Evolutionary conservation across 2,329 filamentous ascomycete species (phyloP).

Genomic region (Coccinonectria pachysandricola): DNA sequence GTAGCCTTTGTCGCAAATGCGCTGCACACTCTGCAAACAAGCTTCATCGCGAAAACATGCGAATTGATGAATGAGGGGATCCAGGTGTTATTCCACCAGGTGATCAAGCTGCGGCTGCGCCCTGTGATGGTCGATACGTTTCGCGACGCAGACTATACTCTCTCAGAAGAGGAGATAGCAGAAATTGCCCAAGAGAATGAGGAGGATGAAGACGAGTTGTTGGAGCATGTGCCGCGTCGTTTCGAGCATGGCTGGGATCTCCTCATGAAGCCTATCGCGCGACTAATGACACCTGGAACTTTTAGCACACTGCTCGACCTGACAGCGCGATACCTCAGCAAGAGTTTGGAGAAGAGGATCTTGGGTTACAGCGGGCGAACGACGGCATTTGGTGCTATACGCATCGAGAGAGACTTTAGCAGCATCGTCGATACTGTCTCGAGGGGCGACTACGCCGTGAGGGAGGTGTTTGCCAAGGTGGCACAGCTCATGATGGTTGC

Average conservation of each 20-base stretch:
- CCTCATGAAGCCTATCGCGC: constrained; percentile 73
- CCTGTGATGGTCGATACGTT: constrained; percentile 82
- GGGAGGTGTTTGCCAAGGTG: constrained; percentile 67
- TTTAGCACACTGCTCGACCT: constrained; percentile 67
- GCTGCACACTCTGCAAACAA: constrained; percentile 57
- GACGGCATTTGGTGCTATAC: constrained; percentile 70
- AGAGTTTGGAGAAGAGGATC: constrained; percentile 77
- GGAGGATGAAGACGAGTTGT: constrained; percentile 40
- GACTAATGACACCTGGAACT: constrained; percentile 69
- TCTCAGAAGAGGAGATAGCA: constrained; percentile 50
- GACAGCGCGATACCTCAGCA: constrained; percentile 64
- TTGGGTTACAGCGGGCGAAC: constrained; percentile 70
- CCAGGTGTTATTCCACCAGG: constrained; percentile 75
- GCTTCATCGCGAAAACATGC: constrained; percentile 66
- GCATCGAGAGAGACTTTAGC: constrained; percentile 75
- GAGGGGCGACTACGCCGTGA: constrained; percentile 62
- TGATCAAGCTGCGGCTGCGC: constrained; percentile 74
- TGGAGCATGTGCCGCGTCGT: constrained; percentile 63
- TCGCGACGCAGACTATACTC: constrained; percentile 78
- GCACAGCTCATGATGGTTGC: constrained; percentile 76
- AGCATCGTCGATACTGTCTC: constrained; percentile 61
- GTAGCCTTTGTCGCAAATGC: constrained; percentile 56
- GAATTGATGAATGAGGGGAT: constrained; percentile 80
- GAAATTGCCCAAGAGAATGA: constrained; percentile 45
- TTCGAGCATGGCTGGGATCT: constrained; percentile 82